These are phyloP conservation scores for Penicillium sp. DNA, from an alignment of 2,329 filamentous ascomycete genomes.

Conservation along the genomic window DNA sequence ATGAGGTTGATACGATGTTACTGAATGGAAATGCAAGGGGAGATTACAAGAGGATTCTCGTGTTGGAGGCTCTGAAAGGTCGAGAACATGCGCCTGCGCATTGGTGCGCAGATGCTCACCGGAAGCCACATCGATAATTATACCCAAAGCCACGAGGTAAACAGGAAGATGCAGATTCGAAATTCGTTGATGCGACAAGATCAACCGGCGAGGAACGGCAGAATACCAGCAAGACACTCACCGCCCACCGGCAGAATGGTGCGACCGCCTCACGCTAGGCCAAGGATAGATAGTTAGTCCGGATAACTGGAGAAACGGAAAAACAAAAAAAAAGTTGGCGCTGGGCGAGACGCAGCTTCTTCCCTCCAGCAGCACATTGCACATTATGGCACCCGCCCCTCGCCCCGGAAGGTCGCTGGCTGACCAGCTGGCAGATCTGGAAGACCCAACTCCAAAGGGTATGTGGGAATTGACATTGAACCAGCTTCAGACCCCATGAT, in stretches of 20 bases:
- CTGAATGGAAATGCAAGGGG: background rate
- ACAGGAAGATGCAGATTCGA: background rate
- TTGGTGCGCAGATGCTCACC: slow-evolving; percentile 8
- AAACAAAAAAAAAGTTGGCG: slow-evolving; percentile 33
- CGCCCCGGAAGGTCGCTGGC: slow-evolving; percentile 57
- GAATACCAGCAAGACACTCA: background rate
- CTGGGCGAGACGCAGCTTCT: background rate
- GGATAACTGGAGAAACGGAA: slow-evolving; percentile 30
- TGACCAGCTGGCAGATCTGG: slow-evolving; percentile 65
- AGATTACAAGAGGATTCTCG: slow-evolving; percentile 77
- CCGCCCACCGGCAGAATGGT: no score
- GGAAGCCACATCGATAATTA: background rate
- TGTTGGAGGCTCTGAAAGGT: slow-evolving; percentile 63
- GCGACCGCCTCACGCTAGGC: no score
- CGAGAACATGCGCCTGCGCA: slow-evolving; percentile 60
- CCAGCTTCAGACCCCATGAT: no score
- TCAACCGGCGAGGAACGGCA: background rate
- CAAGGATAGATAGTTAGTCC: slow-evolving; percentile 16
- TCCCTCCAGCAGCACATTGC: slow-evolving; percentile 9
- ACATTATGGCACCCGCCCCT: slow-evolving; percentile 40
- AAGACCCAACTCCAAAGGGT: slow-evolving; percentile 68
- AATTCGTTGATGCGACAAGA: background rate
- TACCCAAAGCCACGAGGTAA: background rate
- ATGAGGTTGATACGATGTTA: slow-evolving; percentile 19
- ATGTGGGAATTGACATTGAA: slow-evolving; percentile 21